Conservation (phyloP, 805 yeast genomes). For the Suhomyces kilbournensis region DNA sequence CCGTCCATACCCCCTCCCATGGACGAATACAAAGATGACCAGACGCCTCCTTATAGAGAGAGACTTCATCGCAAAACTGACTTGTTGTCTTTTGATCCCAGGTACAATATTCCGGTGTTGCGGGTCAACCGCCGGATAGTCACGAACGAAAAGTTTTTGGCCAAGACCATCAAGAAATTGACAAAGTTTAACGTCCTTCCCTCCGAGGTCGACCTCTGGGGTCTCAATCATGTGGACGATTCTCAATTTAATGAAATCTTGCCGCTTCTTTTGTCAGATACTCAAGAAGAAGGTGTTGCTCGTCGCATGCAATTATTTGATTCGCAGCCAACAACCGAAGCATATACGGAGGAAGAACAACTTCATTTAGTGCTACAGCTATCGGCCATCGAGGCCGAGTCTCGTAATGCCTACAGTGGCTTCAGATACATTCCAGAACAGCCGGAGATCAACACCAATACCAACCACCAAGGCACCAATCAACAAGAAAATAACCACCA, state of each 20-base stretch:
- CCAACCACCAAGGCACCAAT: neutral
- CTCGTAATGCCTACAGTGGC: neutral
- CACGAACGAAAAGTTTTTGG: slow-evolving; percentile 14
- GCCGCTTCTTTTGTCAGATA: slow-evolving; percentile 16
- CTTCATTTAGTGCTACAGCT: slow-evolving; percentile 1
- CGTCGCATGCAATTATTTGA: neutral
- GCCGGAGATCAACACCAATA: neutral
- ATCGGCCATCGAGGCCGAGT: slow-evolving; percentile 1
- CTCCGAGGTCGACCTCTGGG: slow-evolving; percentile 17
- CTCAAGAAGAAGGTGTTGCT: neutral
- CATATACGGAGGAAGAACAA: neutral
- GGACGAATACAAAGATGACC: slow-evolving; percentile 10
- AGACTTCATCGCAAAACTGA: slow-evolving; percentile 19
- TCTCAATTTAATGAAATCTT: slow-evolving; percentile 16
- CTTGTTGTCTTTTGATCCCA: slow-evolving; percentile 22
- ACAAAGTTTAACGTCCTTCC: slow-evolving; percentile 17
- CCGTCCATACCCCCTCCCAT: slow-evolving; percentile 7
- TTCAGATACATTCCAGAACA: neutral
- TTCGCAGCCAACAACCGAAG: neutral
- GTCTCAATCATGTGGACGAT: slow-evolving; percentile 22
- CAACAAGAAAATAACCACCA: neutral
- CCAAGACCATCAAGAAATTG: slow-evolving; percentile 17
- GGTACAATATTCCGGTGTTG: slow-evolving; percentile 20
- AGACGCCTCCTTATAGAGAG: slow-evolving; percentile 20
- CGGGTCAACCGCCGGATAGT: slow-evolving; percentile 21